Percentiles rank a stretch among this genome's conserved stretches.
Evolutionary conservation across 2,329 filamentous ascomycete genomes (phyloP).

Genomic region (Tolypocladium inflatum): DNA sequence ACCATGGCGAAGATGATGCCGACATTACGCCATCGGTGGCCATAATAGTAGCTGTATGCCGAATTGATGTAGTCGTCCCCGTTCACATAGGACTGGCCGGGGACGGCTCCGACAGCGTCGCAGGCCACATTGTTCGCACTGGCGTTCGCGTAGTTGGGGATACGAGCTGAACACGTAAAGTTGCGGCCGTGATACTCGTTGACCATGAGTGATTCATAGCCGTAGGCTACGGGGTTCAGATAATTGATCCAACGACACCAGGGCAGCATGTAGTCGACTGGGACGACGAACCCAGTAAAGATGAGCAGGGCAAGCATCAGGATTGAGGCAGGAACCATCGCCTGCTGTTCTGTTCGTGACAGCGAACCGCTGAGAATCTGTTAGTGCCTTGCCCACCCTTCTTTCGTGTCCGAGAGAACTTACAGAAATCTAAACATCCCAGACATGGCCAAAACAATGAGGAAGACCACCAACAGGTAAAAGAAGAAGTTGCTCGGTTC

Average conservation of each 20-base stretch:
- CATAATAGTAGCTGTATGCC: neutral
- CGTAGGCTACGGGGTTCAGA: slow-evolving; percentile 55
- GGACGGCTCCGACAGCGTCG: neutral
- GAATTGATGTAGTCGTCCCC: neutral
- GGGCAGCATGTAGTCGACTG: slow-evolving; percentile 40
- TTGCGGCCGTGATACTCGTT: slow-evolving; percentile 49
- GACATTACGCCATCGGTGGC: neutral
- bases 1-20: neutral
- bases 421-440: slow-evolving; percentile 44
- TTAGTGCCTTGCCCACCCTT: neutral
- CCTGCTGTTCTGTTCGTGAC: slow-evolving; percentile 2
- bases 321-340: neutral
- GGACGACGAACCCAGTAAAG: slow-evolving; percentile 41
- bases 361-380: neutral
- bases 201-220: slow-evolving; percentile 55
- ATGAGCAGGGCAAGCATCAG: slow-evolving; percentile 13
- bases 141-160: slow-evolving; percentile 11
- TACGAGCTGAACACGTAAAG: slow-evolving; percentile 35
- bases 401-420: neutral
- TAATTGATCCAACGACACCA: slow-evolving; percentile 64
- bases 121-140: neutral
- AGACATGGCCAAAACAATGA: slow-evolving; percentile 52
- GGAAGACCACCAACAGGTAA: slow-evolving; percentile 35
- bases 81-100: neutral
- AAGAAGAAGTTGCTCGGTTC: slow-evolving; percentile 34